These are phyloP conservation scores for Beauveria varroae DNA, from an alignment of 2,329 filamentous ascomycete genomes.

Conservation along the genomic window DNA sequence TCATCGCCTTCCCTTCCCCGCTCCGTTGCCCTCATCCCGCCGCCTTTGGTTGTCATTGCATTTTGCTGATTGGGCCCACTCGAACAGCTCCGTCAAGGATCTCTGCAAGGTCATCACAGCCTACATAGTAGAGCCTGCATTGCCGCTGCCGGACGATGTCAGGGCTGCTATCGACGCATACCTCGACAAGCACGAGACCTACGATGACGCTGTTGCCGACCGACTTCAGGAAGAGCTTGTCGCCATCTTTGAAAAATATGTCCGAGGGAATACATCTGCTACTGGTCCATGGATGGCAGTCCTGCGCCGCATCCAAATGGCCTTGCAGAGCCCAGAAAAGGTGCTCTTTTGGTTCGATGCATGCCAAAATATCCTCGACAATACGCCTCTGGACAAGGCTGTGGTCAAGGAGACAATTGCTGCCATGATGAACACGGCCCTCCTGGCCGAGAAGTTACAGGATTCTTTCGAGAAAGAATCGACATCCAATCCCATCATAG, in stretches of 20 bases:
- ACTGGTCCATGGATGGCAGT: slow-evolving; percentile 63
- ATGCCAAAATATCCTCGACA: slow-evolving; percentile 29
- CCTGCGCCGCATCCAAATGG: slow-evolving; percentile 55
- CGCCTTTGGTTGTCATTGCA: neutral
- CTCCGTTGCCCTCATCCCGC: neutral
- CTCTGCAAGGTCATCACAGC: slow-evolving; percentile 49
- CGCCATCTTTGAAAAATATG: slow-evolving; percentile 56
- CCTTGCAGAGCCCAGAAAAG: slow-evolving; percentile 54
- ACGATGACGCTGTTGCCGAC: slow-evolving; percentile 62
- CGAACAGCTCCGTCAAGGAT: slow-evolving; percentile 44
- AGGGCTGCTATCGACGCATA: slow-evolving; percentile 56
- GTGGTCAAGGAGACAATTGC: slow-evolving; percentile 57
- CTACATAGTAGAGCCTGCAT: slow-evolving; percentile 39
- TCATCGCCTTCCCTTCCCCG: neutral
- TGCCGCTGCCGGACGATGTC: slow-evolving; percentile 62
- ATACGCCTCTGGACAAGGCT: slow-evolving; percentile 53
- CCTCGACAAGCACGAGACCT: slow-evolving; percentile 57
- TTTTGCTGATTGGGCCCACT: slow-evolving; percentile 17
- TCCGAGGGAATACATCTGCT: slow-evolving; percentile 48
- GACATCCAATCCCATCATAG: slow-evolving; percentile 42
- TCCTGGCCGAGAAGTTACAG: slow-evolving; percentile 52
- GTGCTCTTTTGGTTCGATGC: slow-evolving; percentile 65
- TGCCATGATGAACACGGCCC: slow-evolving; percentile 57
- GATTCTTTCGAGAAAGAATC: slow-evolving; percentile 34
- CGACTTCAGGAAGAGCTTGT: slow-evolving; percentile 67